These are phyloP conservation scores for Apiospora phragmitis DNA, from an alignment of 2,329 filamentous ascomycete genomes.

Conservation along the genomic window DNA sequence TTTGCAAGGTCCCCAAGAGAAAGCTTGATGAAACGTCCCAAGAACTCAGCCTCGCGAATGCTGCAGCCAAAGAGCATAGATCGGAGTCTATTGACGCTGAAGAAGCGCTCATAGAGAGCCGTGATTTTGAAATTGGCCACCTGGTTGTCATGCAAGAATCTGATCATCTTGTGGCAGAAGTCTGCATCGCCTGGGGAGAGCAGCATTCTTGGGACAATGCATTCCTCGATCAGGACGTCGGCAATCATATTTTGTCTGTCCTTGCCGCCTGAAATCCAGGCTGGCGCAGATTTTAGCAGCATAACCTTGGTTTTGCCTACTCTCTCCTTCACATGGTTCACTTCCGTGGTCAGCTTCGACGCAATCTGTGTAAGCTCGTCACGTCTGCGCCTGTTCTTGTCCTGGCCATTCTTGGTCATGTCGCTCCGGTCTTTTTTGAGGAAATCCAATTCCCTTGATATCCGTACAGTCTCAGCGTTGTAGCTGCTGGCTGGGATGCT, in stretches of 20 bases:
- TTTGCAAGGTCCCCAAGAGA: conserved; percentile 74
- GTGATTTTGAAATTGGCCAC: conserved; percentile 86
- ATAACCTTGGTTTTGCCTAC: conserved; percentile 68
- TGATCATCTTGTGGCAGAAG: conserved; percentile 83
- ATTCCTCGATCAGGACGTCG: conserved; percentile 81
- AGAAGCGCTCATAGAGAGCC: conserved; percentile 79
- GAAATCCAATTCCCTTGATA: conserved; percentile 66
- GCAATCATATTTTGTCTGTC: conserved; percentile 68
- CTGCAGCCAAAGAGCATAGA: conserved; percentile 87
- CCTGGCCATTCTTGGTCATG: conserved; percentile 33
- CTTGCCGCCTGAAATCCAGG: conserved; percentile 72
- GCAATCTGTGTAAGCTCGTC: conserved; percentile 68
- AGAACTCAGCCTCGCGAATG: conserved; percentile 84
- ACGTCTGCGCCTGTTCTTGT: conserved; percentile 69
- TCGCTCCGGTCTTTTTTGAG: conserved; percentile 66
- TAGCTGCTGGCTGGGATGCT: conserved; percentile 77
- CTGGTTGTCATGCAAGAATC: conserved; percentile 81
- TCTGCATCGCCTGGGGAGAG: conserved; percentile 86
- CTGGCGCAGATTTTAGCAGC: conserved; percentile 66
- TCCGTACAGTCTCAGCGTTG: conserved; percentile 68
- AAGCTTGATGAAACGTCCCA: conserved; percentile 88
- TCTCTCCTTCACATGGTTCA: conserved; percentile 66
- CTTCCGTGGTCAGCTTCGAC: conserved; percentile 71
- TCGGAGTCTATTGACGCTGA: conserved; percentile 78
- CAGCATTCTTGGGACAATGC: conserved; percentile 83